A percentile compares a stretch with the other conserved stretches of the same genome.
Conservation (phyloP, 176 grass and related monocot genomes). For the Cocos nucifera region DNA sequence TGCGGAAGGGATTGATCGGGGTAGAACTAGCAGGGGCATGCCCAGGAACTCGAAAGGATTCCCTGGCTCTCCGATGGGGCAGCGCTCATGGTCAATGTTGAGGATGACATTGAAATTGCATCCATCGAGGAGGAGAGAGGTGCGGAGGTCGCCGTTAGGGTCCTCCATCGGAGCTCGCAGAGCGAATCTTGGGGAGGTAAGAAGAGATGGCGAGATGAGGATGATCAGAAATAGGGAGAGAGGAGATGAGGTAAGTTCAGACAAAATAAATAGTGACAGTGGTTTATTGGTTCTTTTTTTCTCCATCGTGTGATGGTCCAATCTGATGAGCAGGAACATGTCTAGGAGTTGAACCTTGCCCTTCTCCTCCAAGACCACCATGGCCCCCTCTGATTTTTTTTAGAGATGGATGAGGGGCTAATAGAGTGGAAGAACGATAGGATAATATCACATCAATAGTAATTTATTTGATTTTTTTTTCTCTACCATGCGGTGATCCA, state of each 20-base stretch:
- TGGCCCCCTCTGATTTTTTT: too few species aligned
- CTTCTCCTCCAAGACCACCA: too few species aligned
- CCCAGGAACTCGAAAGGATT: conserved; percentile 35
- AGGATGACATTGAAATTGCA: conserved; percentile 5
- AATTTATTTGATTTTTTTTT: too few species aligned
- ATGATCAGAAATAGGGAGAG: neutral
- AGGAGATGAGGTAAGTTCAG: neutral
- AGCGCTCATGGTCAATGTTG: conserved; percentile 22
- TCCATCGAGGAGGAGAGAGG: conserved; percentile 40
- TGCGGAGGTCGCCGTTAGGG: conserved; percentile 29
- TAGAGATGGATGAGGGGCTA: too few species aligned
- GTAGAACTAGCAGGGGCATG: conserved; percentile 27
- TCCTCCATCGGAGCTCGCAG: neutral
- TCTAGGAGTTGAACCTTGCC: too few species aligned
- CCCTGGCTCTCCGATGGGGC: neutral
- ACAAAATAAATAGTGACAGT: too few species aligned
- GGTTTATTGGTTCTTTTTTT: too few species aligned
- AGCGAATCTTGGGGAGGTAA: neutral
- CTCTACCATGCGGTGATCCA: too few species aligned
- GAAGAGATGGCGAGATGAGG: conserved; percentile 14
- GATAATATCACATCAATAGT: too few species aligned
- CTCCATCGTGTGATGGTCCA: too few species aligned
- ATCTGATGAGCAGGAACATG: too few species aligned
- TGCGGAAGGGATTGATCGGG: conserved; percentile 72
- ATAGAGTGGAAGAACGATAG: too few species aligned